Evolutionary conservation across 192 early-diverging fungal genomes (phyloP), one percentile per base, ranked within the genome.

Genomic region (Gryganskiella cystojenkinii): DNA sequence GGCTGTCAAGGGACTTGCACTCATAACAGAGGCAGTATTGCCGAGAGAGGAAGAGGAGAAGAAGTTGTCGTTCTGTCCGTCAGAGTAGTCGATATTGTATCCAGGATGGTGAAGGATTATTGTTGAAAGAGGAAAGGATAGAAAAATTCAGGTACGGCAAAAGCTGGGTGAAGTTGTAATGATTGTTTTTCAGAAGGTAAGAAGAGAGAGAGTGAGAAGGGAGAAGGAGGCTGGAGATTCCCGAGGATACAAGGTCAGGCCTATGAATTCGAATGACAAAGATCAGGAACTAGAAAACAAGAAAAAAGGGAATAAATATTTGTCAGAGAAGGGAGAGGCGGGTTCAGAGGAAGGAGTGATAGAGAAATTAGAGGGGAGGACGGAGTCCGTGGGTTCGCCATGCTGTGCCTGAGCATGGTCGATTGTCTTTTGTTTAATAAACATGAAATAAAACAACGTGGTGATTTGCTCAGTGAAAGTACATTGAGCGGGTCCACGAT

Each of bases 381-480:
- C 7, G 45, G 11, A 55, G 8, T 9, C 10, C 14, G 34, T 4
- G 34, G n/a, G n/a, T n/a, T n/a, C n/a, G n/a, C n/a, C n/a, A n/a
- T n/a, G n/a, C n/a, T n/a, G n/a, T n/a, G n/a, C n/a, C n/a, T n/a
- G n/a, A n/a, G n/a, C n/a, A n/a, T n/a, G n/a, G n/a, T n/a, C n/a
- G n/a, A n/a, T n/a, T n/a, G n/a, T n/a, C n/a, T n/a, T n/a, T n/a
- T n/a, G n/a, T n/a, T n/a, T n/a, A n/a, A n/a, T n/a, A 58, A 4
- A 34, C 19, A 57, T 3, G 3, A 57, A 31, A 20, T 20, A 37
- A 31, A 19, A 49, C 49, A 49, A 45, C 11, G 22, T 2, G 2
- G 11, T 15, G 34, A 63, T 27, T 13, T 11, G 24, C 14, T 51
- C 47, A 63, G 47, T 27, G 51, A 65, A 52, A 65, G 51, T 11